phyloP scores from a whole-genome alignment of 164 flowering plant species.

The Kalanchoe fedtschenkoi region DNA sequence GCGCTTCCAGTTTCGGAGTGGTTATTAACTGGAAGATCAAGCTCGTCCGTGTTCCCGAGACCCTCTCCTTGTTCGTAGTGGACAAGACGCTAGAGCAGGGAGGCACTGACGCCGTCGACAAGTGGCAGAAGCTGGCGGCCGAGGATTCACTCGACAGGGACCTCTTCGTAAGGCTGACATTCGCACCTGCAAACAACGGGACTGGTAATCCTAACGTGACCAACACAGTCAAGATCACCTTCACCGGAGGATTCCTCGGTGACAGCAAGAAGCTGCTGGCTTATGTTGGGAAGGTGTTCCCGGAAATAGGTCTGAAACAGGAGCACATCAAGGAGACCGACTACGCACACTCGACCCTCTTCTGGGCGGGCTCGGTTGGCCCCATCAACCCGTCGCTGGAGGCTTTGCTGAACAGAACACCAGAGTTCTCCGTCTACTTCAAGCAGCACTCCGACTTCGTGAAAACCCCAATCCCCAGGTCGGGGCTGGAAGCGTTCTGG shows the following conservation, averaged over 20 bases:
- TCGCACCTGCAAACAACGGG: slow-evolving; percentile 3
- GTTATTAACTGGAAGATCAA: slow-evolving; percentile 12
- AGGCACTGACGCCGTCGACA: not conserved
- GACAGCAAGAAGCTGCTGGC: slow-evolving; percentile 5
- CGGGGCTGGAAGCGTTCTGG: slow-evolving; percentile 10
- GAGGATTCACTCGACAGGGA: not conserved
- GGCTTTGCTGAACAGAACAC: slow-evolving; percentile 10
- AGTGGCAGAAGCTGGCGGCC: slow-evolving; percentile 1
- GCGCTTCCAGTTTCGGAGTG: slow-evolving; percentile 21
- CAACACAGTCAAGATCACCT: slow-evolving; percentile 10
- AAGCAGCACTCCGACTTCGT: slow-evolving; percentile 23
- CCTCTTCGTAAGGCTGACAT: slow-evolving; percentile 12
- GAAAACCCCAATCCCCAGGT: slow-evolving; percentile 12
- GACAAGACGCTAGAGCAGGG: not conserved
- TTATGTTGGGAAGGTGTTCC: slow-evolving; percentile 12
- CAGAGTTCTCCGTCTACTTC: slow-evolving; percentile 8
- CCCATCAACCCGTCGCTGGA: slow-evolving; percentile 1
- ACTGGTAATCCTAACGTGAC: not conserved
- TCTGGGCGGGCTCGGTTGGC: slow-evolving; percentile 10
- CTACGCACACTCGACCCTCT: slow-evolving; percentile 13
- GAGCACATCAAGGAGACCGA: slow-evolving; percentile 13
- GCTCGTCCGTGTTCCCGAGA: slow-evolving; percentile 13
- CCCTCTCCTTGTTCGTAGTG: slow-evolving; percentile 13
- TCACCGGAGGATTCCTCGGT: slow-evolving; percentile 17
- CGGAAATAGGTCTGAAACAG: slow-evolving; percentile 11